phyloP scores from a whole-genome alignment of 768 basidiomycete species.

The Strobilomyces confusus region DNA sequence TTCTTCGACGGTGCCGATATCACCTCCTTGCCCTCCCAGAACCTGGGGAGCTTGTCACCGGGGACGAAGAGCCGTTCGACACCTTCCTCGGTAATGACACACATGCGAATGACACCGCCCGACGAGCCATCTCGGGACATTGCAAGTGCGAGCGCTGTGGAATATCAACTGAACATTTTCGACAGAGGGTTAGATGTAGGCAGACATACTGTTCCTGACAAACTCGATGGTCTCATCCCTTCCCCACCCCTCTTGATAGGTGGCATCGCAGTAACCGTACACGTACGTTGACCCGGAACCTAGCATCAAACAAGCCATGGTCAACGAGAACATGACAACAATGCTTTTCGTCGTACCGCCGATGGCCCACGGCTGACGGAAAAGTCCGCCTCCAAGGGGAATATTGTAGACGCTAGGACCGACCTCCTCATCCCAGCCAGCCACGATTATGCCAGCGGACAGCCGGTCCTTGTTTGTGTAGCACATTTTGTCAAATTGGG shows the following conservation, averaged over 20 bases:
- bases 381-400: slow-evolving; percentile 92
- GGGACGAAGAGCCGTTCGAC: slow-evolving; percentile 93
- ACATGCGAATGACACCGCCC: slow-evolving; percentile 96
- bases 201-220: slow-evolving; percentile 85
- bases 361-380: slow-evolving; percentile 98
- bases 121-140: slow-evolving; percentile 99
- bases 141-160: slow-evolving; percentile 81
- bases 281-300: slow-evolving; percentile 97
- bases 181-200: background rate
- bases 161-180: slow-evolving; percentile 3
- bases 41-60: slow-evolving; percentile 82
- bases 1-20: slow-evolving; percentile 36
- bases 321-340: background rate
- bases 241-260: slow-evolving; percentile 89
- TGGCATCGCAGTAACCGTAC: slow-evolving; percentile 99
- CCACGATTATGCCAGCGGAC: slow-evolving; percentile 94
- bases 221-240: slow-evolving; percentile 89
- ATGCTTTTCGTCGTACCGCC: slow-evolving; percentile 57
- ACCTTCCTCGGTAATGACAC: slow-evolving; percentile 88
- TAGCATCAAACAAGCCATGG: slow-evolving; percentile 23
- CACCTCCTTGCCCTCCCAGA: slow-evolving; percentile 85
- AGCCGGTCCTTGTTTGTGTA: slow-evolving; percentile 91
- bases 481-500: slow-evolving; percentile 80
- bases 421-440: slow-evolving; percentile 90
- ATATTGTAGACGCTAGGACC: slow-evolving; percentile 97